Base-by-base conservation (phyloP, 2,329 filamentous ascomycete genomes). In the Colletotrichum trifolii region DNA sequence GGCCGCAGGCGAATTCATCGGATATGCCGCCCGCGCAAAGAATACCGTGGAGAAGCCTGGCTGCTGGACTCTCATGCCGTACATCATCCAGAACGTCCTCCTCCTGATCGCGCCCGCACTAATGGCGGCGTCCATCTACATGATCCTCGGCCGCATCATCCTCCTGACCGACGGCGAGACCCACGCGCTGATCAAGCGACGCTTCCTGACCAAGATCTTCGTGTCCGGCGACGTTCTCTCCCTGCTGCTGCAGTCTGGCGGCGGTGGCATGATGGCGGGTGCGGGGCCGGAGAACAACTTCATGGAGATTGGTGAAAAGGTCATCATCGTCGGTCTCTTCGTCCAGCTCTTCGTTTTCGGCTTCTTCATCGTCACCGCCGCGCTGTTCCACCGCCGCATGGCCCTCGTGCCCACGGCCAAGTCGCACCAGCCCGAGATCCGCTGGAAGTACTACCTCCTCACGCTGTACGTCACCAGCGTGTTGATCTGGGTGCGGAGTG, bases 261-360 rank as follows among this genome's bases (percentile, higher is more conserved):
- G 74, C 25, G 64, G 61, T 35, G 61, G 64, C 12, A 48, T 67
- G 64, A 67, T 67, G 64, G 64, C 64, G 1, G 10, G 33, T n/a
- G 54, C 60, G n/a, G 53, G 42, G 4, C 3, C 35, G 35, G 39
- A 25, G 15, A 60, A 62, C 49, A 61, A 61, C 50, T 45, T 66
- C 34, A 54, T 67, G 54, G 50, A 72, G 13, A 39, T 74, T 2
- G 83, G 82, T 11, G 74, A 83, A 66, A 78, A 81, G 13, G 73
- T 87, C 54, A 81, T 87, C 12, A 74, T 88, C 12, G 79, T 69
- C 4, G 86, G 86, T 8, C 73, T 89, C 2, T 74, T 83, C n/a
- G 71, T 86, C 2, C 86, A 89, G 69, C 78, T 89, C 2, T 43
- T 82, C 25, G 77, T 84, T 47, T 87, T 88, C 66, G 76, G 77